phyloP scores from a whole-genome alignment of 345 rosid species.

The Geranium rotundifolium region DNA sequence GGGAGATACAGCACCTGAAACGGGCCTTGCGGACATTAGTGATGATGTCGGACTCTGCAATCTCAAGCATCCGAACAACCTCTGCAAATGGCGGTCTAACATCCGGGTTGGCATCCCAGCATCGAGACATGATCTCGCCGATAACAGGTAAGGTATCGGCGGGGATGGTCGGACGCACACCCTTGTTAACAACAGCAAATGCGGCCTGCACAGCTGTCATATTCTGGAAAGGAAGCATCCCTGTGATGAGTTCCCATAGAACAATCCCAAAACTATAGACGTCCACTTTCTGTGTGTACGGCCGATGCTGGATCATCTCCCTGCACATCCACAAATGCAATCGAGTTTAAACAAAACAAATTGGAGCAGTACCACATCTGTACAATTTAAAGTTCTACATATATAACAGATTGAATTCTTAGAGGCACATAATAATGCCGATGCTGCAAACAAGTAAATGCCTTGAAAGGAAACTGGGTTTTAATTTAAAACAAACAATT shows the following conservation, averaged over 20 bases:
- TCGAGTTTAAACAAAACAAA: not conserved
- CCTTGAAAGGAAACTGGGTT: not conserved
- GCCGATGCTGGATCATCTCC: constrained; percentile 38
- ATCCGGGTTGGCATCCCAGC: constrained; percentile 36
- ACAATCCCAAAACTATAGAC: constrained; percentile 43
- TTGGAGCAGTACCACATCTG: too few species aligned
- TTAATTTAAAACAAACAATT: not conserved
- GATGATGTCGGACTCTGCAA: constrained; percentile 25
- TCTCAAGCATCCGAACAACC: constrained; percentile 27
- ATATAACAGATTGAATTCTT: too few species aligned
- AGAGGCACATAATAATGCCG: not conserved
- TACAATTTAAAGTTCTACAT: too few species aligned
- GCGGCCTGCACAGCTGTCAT: constrained; percentile 43
- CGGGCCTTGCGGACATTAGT: constrained; percentile 35
- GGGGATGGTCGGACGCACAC: constrained; percentile 25
- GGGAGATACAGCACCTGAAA: constrained; percentile 34
- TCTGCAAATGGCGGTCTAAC: constrained; percentile 28
- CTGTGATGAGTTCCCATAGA: constrained; percentile 37
- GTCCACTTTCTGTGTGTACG: constrained; percentile 36
- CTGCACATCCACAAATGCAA: constrained; percentile 10
- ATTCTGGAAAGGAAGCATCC: constrained; percentile 30
- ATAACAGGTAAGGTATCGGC: constrained; percentile 26
- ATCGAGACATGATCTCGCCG: constrained; percentile 26
- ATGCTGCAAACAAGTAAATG: not conserved
- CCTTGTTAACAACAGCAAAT: constrained; percentile 35